Conservation (phyloP, 305 asterid species). For the Ilex paraguariensis region DNA sequence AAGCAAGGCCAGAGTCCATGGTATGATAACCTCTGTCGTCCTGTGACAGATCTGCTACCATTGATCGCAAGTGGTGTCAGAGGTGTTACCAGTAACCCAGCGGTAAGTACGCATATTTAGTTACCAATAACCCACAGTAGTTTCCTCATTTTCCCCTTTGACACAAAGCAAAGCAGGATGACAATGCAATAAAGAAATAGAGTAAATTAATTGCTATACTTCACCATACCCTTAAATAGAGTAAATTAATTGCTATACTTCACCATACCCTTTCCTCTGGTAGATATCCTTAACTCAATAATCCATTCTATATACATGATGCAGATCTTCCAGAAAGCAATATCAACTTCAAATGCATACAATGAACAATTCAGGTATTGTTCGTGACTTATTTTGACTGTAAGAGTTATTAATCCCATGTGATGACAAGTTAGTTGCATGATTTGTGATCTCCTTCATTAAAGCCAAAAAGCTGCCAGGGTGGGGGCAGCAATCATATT, state of each 20-base stretch:
- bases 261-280: neutral
- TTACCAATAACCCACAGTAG: neutral
- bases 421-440: too few species aligned
- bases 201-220: neutral
- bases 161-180: too few species aligned
- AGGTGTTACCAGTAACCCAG: slow-evolving; percentile 98
- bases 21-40: slow-evolving; percentile 94
- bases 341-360: slow-evolving; percentile 95
- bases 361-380: slow-evolving; percentile 91
- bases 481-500: too few species aligned
- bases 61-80: slow-evolving; percentile 85
- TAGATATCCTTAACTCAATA: neutral
- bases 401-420: too few species aligned
- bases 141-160: too few species aligned
- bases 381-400: neutral
- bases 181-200: too few species aligned
- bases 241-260: neutral
- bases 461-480: too few species aligned
- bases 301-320: slow-evolving; percentile 7
- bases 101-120: slow-evolving; percentile 38
- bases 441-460: too few species aligned
- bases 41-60: slow-evolving; percentile 89
- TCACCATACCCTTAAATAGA: neutral
- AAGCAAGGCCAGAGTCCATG: slow-evolving; percentile 97
- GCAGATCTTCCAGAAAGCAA: slow-evolving; percentile 99